Conservation (phyloP, 2,329 filamentous ascomycete genomes). For the Dactylonectria estremocensis region DNA sequence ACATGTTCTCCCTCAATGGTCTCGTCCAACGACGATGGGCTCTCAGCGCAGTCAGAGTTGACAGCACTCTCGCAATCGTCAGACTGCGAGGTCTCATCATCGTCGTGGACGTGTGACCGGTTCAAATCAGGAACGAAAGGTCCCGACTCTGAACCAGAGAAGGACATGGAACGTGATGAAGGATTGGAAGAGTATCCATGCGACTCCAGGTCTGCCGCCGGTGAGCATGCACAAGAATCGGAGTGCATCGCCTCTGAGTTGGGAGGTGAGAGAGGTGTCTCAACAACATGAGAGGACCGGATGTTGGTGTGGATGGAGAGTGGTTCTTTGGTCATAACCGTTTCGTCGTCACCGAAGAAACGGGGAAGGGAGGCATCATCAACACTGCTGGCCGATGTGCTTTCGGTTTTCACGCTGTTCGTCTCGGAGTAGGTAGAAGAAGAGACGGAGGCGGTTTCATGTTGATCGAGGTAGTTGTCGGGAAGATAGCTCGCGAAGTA, state of each 20-base stretch:
- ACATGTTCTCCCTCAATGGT: slow-evolving; percentile 49
- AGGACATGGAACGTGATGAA: slow-evolving; percentile 66
- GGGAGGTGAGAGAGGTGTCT: slow-evolving; percentile 57
- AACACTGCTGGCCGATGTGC: slow-evolving; percentile 58
- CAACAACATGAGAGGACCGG: slow-evolving; percentile 37
- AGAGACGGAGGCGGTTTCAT: slow-evolving; percentile 53
- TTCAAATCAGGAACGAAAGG: slow-evolving; percentile 52
- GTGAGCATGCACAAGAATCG: slow-evolving; percentile 59
- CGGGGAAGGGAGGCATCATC: slow-evolving; percentile 55
- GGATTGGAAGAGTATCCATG: slow-evolving; percentile 55
- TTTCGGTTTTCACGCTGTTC: slow-evolving; percentile 55
- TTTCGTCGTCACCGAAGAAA: slow-evolving; percentile 60
- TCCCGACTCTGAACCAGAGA: slow-evolving; percentile 66
- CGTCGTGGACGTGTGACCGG: slow-evolving; percentile 52
- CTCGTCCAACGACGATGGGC: slow-evolving; percentile 52
- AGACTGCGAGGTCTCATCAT: slow-evolving; percentile 63
- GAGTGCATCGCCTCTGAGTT: slow-evolving; percentile 67
- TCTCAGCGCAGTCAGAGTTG: slow-evolving; percentile 63
- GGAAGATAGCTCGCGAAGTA: slow-evolving; percentile 74
- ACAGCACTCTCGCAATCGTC: slow-evolving; percentile 61
- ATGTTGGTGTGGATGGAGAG: slow-evolving; percentile 47
- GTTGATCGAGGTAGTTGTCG: slow-evolving; percentile 61
- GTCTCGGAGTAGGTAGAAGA: slow-evolving; percentile 57
- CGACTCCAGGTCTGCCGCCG: slow-evolving; percentile 51
- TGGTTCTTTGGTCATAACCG: slow-evolving; percentile 64